Evolutionary conservation across 2,329 filamentous ascomycete genomes (phyloP).

Genomic region (Fusarium algeriense): DNA sequence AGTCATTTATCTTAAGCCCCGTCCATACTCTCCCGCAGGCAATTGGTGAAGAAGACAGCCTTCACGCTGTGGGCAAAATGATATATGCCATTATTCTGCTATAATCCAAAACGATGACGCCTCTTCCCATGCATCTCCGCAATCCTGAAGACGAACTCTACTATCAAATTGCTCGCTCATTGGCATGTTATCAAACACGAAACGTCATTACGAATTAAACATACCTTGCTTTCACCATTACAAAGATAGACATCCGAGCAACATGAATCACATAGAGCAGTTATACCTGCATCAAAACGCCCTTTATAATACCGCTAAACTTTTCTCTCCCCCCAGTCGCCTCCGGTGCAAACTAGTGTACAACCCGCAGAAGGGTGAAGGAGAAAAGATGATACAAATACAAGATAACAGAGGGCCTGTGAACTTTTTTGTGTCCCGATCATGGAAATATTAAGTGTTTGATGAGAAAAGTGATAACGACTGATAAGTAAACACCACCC

Average conservation of each 20-base stretch:
- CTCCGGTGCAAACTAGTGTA: constrained; percentile 53
- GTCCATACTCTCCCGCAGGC: not conserved
- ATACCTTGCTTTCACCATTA: not conserved
- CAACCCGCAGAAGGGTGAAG: constrained; percentile 52
- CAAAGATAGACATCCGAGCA: constrained; percentile 5
- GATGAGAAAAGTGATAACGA: constrained; percentile 47
- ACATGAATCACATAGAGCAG: constrained; percentile 9
- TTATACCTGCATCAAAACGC: constrained; percentile 46
- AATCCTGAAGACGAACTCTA: not conserved
- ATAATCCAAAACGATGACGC: constrained; percentile 16
- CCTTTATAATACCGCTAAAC: constrained; percentile 52
- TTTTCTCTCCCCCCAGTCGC: constrained; percentile 51
- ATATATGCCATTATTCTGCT: not conserved
- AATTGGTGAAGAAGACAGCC: not conserved
- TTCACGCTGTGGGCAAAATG: not conserved
- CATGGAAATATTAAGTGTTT: constrained; percentile 50
- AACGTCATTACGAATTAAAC: not conserved
- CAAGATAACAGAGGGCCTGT: constrained; percentile 48
- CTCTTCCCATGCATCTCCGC: constrained; percentile 10
- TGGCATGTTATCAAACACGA: constrained; percentile 5
- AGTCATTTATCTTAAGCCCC: not conserved
- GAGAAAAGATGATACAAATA: constrained; percentile 53
- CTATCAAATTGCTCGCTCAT: not conserved
- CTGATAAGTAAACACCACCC: constrained; percentile 46
- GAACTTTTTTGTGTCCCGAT: constrained; percentile 46